phyloP scores from a whole-genome alignment of 179 eudicot genomes.

The Beta macrorhiza region DNA sequence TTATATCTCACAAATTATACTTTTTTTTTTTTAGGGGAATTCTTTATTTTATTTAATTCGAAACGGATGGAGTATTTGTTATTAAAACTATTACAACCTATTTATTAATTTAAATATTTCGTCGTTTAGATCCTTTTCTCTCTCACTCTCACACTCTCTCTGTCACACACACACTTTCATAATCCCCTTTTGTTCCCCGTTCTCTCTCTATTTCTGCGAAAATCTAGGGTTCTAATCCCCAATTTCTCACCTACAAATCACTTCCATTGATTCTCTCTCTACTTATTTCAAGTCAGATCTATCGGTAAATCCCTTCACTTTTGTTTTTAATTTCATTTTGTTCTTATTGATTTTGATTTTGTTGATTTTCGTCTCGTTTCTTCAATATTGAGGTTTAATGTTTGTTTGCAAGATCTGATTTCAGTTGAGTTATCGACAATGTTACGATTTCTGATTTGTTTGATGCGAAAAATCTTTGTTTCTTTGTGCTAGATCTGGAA shows the following conservation, averaged over 20 bases:
- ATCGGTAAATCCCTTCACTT: neutral
- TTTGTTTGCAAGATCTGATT: neutral
- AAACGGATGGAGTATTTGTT: too few relatives aligned
- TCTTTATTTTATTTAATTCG: too few relatives aligned
- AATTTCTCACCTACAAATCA: neutral
- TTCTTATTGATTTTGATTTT: neutral
- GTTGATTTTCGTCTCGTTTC: neutral
- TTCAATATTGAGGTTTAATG: neutral
- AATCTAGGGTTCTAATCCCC: slow-evolving; percentile 31
- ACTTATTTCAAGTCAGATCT: slow-evolving; percentile 19
- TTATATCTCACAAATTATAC: too few relatives aligned
- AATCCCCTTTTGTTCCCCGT: neutral
- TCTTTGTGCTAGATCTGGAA: slow-evolving; percentile 13
- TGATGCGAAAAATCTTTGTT: neutral
- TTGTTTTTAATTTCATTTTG: neutral
- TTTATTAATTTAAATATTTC: neutral
- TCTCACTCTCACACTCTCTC: neutral
- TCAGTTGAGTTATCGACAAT: neutral
- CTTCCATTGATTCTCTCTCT: neutral
- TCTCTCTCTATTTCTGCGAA: slow-evolving; percentile 7
- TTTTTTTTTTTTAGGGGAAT: too few relatives aligned
- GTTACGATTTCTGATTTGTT: neutral
- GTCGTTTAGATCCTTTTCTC: neutral
- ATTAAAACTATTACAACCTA: neutral
- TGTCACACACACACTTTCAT: slow-evolving; percentile 21